Base-by-base conservation (phyloP, 768 basidiomycete genomes). In the Lactarius sp. region DNA sequence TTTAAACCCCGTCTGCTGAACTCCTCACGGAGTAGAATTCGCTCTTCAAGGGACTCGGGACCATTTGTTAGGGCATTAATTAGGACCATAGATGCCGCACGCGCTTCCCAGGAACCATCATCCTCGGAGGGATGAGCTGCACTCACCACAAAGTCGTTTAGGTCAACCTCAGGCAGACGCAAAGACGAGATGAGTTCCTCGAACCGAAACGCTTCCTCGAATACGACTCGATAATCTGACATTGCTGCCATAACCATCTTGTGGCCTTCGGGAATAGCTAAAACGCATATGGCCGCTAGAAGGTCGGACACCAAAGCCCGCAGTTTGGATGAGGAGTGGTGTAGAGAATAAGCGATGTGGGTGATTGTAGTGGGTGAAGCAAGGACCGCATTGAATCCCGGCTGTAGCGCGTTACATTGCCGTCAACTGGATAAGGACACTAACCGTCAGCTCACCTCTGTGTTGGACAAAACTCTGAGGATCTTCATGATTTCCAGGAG, bases 391-490 rank as follows among this genome's bases (percentile, higher is more conserved):
- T 79, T 77, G 71, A 94, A 92, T 7, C 92, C 92, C 56, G 81
- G 75, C 91, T 94, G 46, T 49, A 65, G 36, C 42, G 20, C n/a
- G 62, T 61, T 9, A 42, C 54, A 71, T 70, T 41, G 20, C 65
- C 47, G 51, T 67, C 36, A 49, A 52, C 14, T 27, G 18, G 4
- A 6, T 31, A 56, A 41, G 37, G 4, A 49, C 54, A n/a, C 47
- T 37, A 47, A 50, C 60, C 37, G 31, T 47, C 31, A 66, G 60
- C 85, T 71, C 69, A 92, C 94, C 75, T 90, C 85, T 1, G 88
- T 95, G 69, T 97, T 97, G 66, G 94, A 76, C 18, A 98, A 74
- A 0, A 88, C 88, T 46, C 93, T 79, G 27, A 97, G 74, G 71
- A 91, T 94, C 70, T 87, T 90, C 66, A 92, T 79, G 27, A 86